Conservation (phyloP, 1,284 basidiomycete species). For the Papiliotrema terrestris region DNA sequence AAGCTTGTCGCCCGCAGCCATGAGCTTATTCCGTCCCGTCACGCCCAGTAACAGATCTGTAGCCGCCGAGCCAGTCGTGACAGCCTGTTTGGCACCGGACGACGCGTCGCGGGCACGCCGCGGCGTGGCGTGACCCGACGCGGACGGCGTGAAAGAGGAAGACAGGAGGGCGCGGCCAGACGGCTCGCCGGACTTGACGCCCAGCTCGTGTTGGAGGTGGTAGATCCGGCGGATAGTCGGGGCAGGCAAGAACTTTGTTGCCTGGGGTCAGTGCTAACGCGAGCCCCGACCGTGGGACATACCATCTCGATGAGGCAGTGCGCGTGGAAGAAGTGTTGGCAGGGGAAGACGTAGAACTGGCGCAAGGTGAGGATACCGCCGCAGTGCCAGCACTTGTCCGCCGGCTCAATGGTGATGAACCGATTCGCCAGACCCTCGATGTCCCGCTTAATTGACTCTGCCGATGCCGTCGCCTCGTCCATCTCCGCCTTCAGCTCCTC, state of each 20-base stretch:
- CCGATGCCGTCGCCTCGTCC: slow-evolving; percentile 88
- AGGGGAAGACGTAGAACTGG: slow-evolving; percentile 98
- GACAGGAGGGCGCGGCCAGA: slow-evolving; percentile 37
- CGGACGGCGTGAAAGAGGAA: slow-evolving; percentile 25
- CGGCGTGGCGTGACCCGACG: slow-evolving; percentile 25
- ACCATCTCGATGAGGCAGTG: slow-evolving; percentile 90
- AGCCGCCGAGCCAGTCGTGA: slow-evolving; percentile 31
- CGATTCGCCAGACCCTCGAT: slow-evolving; percentile 79
- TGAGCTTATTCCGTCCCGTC: slow-evolving; percentile 71
- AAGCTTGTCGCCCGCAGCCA: slow-evolving; percentile 81
- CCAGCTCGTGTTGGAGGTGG: slow-evolving; percentile 75
- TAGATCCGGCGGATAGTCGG: slow-evolving; percentile 76
- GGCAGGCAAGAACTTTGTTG: slow-evolving; percentile 81
- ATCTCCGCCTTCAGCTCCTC: slow-evolving; percentile 88
- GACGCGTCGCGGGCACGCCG: slow-evolving; percentile 10
- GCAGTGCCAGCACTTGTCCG: slow-evolving; percentile 83
- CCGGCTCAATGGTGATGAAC: slow-evolving; percentile 88
- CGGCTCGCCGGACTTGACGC: slow-evolving; percentile 50
- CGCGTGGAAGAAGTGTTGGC: slow-evolving; percentile 92
- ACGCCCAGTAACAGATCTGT: slow-evolving; percentile 39
- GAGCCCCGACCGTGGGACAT: slow-evolving; percentile 38
- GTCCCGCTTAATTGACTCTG: slow-evolving; percentile 90
- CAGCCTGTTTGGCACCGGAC: neutral
- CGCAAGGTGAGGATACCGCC: slow-evolving; percentile 69
- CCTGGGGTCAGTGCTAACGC: slow-evolving; percentile 55